Evolutionary conservation across 2,329 filamentous ascomycete species (phyloP).

Genomic region (Aureobasidium melanogenum): DNA sequence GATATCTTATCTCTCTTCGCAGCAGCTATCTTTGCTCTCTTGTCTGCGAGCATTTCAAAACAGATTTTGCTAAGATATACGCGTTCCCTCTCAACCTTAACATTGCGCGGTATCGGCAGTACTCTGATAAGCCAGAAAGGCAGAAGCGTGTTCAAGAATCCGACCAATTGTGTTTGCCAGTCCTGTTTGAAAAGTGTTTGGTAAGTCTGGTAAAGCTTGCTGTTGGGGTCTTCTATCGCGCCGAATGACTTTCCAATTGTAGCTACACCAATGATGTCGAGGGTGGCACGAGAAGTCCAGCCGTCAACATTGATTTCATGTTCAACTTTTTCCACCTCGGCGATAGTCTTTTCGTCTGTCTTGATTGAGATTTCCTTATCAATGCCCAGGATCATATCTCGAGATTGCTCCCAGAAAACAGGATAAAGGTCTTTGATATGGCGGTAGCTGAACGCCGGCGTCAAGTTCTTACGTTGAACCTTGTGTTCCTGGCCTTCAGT

Average conservation of each 20-base stretch:
- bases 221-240: constrained; percentile 41
- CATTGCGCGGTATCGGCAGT: neutral
- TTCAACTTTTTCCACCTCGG: constrained; percentile 23
- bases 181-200: constrained; percentile 38
- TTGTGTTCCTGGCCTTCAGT: constrained; percentile 43
- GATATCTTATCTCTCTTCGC: constrained; percentile 28
- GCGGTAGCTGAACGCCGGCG: constrained; percentile 77
- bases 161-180: neutral
- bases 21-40: constrained; percentile 26
- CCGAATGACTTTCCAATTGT: constrained; percentile 50
- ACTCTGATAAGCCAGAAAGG: neutral
- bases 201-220: constrained; percentile 45
- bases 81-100: constrained; percentile 5
- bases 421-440: constrained; percentile 80
- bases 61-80: constrained; percentile 33
- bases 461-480: constrained; percentile 59
- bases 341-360: constrained; percentile 12
- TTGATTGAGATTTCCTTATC: constrained; percentile 19
- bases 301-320: constrained; percentile 33
- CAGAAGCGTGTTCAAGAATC: neutral
- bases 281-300: constrained; percentile 43
- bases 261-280: constrained; percentile 51
- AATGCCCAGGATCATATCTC: constrained; percentile 30
- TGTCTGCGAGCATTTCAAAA: constrained; percentile 39
- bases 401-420: constrained; percentile 69